Conservation (phyloP, 176 grass and related monocot genomes). For the Stipa capillata region DNA sequence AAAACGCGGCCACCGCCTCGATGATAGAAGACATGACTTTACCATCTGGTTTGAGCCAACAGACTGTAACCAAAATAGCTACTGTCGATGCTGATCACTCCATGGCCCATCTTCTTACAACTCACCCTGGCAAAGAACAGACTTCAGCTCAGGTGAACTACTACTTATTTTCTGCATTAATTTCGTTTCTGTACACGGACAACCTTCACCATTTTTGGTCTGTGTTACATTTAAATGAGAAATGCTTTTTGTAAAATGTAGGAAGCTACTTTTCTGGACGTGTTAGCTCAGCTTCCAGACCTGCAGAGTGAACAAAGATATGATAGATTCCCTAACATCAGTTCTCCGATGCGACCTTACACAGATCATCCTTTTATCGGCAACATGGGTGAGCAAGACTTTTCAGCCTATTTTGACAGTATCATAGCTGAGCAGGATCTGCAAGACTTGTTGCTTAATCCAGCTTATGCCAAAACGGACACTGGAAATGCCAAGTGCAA, state of each 20-base stretch:
- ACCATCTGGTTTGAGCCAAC: background rate
- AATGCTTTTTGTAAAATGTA: background rate
- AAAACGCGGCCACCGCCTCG: background rate
- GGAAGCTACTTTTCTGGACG: background rate
- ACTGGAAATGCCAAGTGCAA: background rate
- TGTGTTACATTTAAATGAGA: background rate
- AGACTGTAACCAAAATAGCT: background rate
- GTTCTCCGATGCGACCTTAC: slow-evolving; percentile 41
- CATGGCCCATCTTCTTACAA: background rate
- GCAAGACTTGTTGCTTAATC: background rate
- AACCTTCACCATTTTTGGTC: background rate
- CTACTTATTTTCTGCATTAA: background rate
- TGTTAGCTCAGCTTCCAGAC: slow-evolving; percentile 16
- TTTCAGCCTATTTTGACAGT: background rate
- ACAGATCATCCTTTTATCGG: slow-evolving; percentile 39
- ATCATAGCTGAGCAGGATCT: slow-evolving; percentile 3
- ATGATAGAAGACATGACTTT: background rate
- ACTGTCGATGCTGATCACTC: background rate
- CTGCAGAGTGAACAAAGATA: slow-evolving; percentile 9
- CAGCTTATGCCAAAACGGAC: background rate
- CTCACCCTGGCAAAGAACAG: background rate
- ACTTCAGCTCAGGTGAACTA: background rate
- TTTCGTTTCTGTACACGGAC: background rate
- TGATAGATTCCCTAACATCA: slow-evolving; percentile 20
- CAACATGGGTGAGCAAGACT: background rate